These are phyloP conservation scores for Endothia cerciana DNA, from an alignment of 2,329 filamentous ascomycete species.

Conservation along the genomic window DNA sequence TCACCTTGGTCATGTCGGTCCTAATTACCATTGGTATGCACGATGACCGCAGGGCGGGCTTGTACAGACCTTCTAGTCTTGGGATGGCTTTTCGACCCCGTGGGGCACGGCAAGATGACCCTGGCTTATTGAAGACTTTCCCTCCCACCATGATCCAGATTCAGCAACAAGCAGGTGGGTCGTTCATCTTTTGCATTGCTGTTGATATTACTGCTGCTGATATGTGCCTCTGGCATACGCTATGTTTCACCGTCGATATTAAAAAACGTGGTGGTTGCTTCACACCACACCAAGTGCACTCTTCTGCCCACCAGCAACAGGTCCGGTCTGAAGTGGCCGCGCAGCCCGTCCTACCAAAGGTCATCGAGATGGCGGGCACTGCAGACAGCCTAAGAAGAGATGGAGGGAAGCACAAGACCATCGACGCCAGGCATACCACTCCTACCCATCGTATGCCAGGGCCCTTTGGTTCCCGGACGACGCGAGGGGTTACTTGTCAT, in stretches of 20 bases:
- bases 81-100: neutral
- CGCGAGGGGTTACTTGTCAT: neutral
- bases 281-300: slow-evolving; percentile 3
- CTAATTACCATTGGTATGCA: slow-evolving; percentile 5
- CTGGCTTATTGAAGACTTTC: neutral
- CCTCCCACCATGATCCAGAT: neutral
- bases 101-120: neutral
- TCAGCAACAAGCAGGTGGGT: neutral
- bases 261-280: slow-evolving; percentile 14
- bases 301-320: neutral
- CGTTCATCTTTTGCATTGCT: neutral
- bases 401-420: slow-evolving; percentile 11
- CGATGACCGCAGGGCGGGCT: neutral
- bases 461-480: neutral
- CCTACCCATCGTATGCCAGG: neutral
- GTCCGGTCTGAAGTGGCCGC: neutral
- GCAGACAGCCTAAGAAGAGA: neutral
- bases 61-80: neutral
- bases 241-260: slow-evolving; percentile 24
- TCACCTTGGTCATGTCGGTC: neutral
- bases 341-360: neutral
- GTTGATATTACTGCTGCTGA: slow-evolving; percentile 4
- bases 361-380: slow-evolving; percentile 2
- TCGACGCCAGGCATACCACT: slow-evolving; percentile 3
- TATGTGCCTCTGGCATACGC: slow-evolving; percentile 19